These are phyloP conservation scores for Amanita brunnescens DNA, from an alignment of 768 basidiomycete genomes.

Conservation along the genomic window DNA sequence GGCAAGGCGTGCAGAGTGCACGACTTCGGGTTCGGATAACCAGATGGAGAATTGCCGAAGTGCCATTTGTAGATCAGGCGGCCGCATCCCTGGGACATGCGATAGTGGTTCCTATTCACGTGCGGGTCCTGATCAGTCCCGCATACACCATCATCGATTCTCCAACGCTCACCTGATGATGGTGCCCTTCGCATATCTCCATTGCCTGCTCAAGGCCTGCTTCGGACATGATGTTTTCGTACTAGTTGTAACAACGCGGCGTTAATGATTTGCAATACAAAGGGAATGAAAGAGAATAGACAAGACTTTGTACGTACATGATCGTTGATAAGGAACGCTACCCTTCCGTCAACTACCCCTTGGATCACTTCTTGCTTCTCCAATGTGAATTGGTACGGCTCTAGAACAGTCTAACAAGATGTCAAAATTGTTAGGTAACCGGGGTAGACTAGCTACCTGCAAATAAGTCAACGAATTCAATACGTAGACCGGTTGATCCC, in stretches of 20 bases:
- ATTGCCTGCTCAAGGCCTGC: conserved; percentile 43
- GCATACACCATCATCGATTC: neutral
- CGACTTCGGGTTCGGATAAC: conserved; percentile 75
- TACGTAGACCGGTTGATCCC: conserved; percentile 81
- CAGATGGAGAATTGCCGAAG: conserved; percentile 72
- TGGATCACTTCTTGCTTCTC: conserved; percentile 53
- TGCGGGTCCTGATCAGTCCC: neutral
- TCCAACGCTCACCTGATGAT: conserved; percentile 27
- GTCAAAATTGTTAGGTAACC: neutral
- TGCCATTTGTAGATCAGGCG: conserved; percentile 50
- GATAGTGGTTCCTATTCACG: conserved; percentile 58
- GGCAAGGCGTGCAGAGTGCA: conserved; percentile 72
- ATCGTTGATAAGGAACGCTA: conserved; percentile 61
- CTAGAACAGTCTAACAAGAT: conserved; percentile 45
- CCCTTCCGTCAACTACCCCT: conserved; percentile 49
- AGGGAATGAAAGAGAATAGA: neutral
- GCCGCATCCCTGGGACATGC: conserved; percentile 56
- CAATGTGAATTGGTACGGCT: conserved; percentile 58
- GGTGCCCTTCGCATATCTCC: conserved; percentile 31
- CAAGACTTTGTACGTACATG: conserved; percentile 57
- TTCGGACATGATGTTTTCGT: conserved; percentile 41
- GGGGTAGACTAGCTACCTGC: conserved; percentile 36
- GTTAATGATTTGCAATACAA: neutral
- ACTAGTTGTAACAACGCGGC: conserved; percentile 24
- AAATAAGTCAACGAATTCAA: conserved; percentile 83